Conservation (phyloP, 257 asterid genomes). For the Hygrophila difformis region DNA sequence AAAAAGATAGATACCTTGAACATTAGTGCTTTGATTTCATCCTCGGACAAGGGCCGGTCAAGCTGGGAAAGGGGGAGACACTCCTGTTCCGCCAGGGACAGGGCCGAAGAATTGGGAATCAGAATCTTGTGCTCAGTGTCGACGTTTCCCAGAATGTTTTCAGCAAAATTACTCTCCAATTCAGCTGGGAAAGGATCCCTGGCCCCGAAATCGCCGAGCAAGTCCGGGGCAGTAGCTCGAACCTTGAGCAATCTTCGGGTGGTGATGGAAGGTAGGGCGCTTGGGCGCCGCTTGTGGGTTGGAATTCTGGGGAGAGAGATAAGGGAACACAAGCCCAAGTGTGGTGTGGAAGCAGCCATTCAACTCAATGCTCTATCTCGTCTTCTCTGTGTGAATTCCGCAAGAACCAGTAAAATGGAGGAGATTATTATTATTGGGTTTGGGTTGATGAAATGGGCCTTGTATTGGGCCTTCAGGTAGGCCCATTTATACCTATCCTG, state of each 20-base stretch:
- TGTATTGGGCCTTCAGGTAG: too few species aligned
- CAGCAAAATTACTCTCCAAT: conserved; percentile 66
- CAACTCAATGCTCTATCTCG: too few species aligned
- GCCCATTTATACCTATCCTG: too few species aligned
- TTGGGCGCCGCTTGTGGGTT: conserved; percentile 4
- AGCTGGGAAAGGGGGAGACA: conserved; percentile 34
- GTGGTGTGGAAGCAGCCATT: conserved; percentile 45
- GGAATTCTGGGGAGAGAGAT: conserved; percentile 25
- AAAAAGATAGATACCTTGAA: conserved; percentile 46
- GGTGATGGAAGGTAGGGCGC: conserved; percentile 2
- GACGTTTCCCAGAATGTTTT: conserved; percentile 45
- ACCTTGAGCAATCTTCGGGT: conserved; percentile 16
- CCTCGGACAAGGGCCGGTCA: conserved; percentile 39
- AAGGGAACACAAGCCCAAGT: conserved; percentile 29
- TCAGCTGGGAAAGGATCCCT: conserved; percentile 93
- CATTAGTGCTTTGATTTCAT: conserved; percentile 45
- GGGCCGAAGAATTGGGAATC: conserved; percentile 61
- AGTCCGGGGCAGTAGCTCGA: conserved; percentile 27
- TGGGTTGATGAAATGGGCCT: too few species aligned
- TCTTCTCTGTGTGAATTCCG: too few species aligned
- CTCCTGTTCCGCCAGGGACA: conserved; percentile 53
- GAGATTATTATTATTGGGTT: too few species aligned
- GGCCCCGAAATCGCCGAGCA: conserved; percentile 81
- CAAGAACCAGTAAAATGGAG: too few species aligned
- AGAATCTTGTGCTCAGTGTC: conserved; percentile 82